Conservation (phyloP, 2,329 filamentous ascomycete genomes). For the Cytospora piceicola region DNA sequence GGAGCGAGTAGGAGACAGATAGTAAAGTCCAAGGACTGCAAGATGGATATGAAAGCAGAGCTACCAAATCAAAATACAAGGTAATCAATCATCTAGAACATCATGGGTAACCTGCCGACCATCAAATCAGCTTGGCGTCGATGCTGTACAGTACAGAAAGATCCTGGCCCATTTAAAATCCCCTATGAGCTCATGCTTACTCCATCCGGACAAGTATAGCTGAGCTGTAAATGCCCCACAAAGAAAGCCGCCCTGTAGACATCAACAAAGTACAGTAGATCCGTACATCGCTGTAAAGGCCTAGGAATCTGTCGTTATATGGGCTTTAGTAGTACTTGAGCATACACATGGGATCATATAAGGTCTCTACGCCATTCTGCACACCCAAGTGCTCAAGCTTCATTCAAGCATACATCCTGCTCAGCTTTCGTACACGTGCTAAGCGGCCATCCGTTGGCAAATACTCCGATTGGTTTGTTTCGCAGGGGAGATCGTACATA, state of each 20-base stretch:
- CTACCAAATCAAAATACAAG: neutral
- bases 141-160: neutral
- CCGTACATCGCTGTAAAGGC: neutral
- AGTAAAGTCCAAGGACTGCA: slow-evolving; percentile 4
- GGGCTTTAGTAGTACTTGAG: neutral
- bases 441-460: neutral
- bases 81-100: neutral
- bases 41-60: neutral
- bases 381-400: neutral
- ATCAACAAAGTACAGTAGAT: neutral
- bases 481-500: no score
- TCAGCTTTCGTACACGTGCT: neutral
- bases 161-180: neutral
- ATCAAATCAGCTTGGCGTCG: neutral
- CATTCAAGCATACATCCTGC: no score
- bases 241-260: neutral
- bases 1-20: neutral
- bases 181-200: slow-evolving; percentile 4
- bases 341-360: neutral
- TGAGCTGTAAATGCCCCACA: neutral
- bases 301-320: neutral
- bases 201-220: neutral
- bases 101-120: neutral
- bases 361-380: neutral
- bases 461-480: neutral